A percentile compares a stretch with the other conserved stretches of the same genome.
phyloP scores from a whole-genome alignment of 208 protist genomes.

The Trichomonas tenax region DNA sequence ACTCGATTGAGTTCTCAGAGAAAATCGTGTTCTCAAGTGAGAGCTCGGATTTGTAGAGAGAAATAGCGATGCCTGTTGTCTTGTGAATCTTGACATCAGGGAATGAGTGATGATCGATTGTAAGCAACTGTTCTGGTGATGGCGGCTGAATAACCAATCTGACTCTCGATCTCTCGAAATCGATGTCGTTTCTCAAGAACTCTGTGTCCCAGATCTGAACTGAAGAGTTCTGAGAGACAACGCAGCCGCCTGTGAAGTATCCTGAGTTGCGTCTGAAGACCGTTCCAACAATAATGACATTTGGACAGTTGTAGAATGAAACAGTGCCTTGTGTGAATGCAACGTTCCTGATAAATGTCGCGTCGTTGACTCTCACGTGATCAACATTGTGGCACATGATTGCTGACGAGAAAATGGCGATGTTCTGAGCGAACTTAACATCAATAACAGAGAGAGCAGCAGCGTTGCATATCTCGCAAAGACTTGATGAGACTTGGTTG shows the following conservation, averaged over 20 bases:
- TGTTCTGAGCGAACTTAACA: neutral
- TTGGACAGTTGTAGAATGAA: neutral
- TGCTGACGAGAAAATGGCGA: neutral
- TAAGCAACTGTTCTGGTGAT: neutral
- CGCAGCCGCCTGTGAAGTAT: neutral
- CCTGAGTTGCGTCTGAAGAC: neutral
- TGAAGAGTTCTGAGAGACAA: neutral
- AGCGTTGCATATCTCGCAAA: neutral
- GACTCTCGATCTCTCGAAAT: neutral
- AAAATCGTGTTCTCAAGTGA: neutral
- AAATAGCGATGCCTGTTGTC: neutral
- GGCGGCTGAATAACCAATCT: neutral
- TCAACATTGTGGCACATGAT: neutral
- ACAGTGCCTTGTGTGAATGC: neutral
- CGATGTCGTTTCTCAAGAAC: neutral
- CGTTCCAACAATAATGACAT: neutral
- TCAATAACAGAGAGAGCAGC: neutral
- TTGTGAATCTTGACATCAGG: neutral
- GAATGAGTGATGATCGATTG: neutral
- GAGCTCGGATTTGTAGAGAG: neutral
- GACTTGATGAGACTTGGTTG: neutral
- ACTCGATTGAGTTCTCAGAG: neutral
- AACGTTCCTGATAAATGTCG: neutral
- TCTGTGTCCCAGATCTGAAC: neutral
- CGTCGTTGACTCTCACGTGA: neutral